These are phyloP conservation scores for Paecilomyces sp. DNA, from an alignment of 2,329 filamentous ascomycete species.

Conservation along the genomic window DNA sequence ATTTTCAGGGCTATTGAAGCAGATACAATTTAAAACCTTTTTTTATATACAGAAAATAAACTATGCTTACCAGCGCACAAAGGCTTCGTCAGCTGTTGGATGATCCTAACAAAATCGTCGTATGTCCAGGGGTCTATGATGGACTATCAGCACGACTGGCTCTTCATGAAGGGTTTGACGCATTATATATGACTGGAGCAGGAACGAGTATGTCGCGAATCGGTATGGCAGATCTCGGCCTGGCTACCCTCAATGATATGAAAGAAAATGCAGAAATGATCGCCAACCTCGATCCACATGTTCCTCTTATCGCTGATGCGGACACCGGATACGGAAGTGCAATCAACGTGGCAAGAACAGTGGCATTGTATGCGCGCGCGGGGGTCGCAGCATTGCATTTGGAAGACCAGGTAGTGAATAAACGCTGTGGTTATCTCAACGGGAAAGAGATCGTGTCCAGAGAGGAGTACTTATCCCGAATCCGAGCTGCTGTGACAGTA, in stretches of 20 bases:
- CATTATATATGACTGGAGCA: conserved; percentile 62
- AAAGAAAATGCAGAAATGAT: conserved; percentile 56
- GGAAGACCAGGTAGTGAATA: conserved; percentile 42
- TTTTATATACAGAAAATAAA: background rate
- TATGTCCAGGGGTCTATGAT: conserved; percentile 63
- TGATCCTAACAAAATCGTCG: conserved; percentile 39
- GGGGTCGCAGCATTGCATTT: conserved; percentile 48
- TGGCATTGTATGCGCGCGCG: conserved; percentile 37
- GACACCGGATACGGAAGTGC: conserved; percentile 47
- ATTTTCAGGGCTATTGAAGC: background rate
- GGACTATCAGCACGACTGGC: conserved; percentile 60
- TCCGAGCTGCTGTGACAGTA: conserved; percentile 21
- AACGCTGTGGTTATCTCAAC: conserved; percentile 33
- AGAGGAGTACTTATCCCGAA: conserved; percentile 15
- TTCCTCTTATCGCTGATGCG: conserved; percentile 54
- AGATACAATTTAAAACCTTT: background rate
- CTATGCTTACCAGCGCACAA: conserved; percentile 1
- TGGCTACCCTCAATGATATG: conserved; percentile 59
- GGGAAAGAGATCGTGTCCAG: conserved; percentile 23
- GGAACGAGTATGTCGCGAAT: conserved; percentile 55
- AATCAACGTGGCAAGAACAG: conserved; percentile 22
- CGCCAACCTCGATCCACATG: conserved; percentile 47
- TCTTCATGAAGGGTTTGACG: conserved; percentile 54
- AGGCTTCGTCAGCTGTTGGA: conserved; percentile 35
- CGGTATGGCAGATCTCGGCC: conserved; percentile 56